A percentile compares a stretch with the other conserved stretches of the same genome.
phyloP scores from a whole-genome alignment of 2,329 filamentous ascomycete genomes.

The Monosporascus sp. region DNA sequence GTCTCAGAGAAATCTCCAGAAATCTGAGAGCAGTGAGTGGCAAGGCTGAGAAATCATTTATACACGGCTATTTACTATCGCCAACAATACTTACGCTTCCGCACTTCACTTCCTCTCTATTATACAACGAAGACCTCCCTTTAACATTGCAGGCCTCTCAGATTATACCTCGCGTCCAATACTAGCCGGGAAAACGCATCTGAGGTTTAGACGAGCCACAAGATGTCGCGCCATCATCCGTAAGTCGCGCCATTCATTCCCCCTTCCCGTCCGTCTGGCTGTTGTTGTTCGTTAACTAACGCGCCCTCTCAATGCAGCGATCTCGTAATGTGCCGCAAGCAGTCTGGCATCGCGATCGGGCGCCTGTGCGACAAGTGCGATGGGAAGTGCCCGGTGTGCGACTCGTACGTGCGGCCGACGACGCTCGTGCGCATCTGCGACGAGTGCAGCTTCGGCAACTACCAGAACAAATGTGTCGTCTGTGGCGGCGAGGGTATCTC shows the following conservation, averaged over 20 bases:
- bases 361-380: conserved; percentile 99
- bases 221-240: conserved; percentile 29
- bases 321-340: conserved; percentile 99
- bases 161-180: too few species aligned
- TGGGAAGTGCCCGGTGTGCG: conserved; percentile 98
- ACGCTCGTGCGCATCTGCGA: conserved; percentile 98
- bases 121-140: not conserved
- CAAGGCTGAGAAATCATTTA: conserved; percentile 42
- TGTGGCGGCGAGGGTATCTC: conserved; percentile 97
- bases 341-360: conserved; percentile 94
- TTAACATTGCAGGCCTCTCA: not conserved
- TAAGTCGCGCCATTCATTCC: conserved; percentile 25
- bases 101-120: not conserved
- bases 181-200: too few species aligned
- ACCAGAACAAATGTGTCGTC: conserved; percentile 99
- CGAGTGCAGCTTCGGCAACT: conserved; percentile 99
- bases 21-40: conserved; percentile 20
- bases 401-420: conserved; percentile 96
- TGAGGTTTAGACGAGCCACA: not conserved
- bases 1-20: conserved; percentile 15
- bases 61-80: conserved; percentile 8
- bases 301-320: conserved; percentile 50
- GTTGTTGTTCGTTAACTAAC: conserved; percentile 20
- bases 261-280: conserved; percentile 2
- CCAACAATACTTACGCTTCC: conserved; percentile 1